Evolutionary conservation across 768 basidiomycete species (phyloP).

Genomic region (Russula vinacea): DNA sequence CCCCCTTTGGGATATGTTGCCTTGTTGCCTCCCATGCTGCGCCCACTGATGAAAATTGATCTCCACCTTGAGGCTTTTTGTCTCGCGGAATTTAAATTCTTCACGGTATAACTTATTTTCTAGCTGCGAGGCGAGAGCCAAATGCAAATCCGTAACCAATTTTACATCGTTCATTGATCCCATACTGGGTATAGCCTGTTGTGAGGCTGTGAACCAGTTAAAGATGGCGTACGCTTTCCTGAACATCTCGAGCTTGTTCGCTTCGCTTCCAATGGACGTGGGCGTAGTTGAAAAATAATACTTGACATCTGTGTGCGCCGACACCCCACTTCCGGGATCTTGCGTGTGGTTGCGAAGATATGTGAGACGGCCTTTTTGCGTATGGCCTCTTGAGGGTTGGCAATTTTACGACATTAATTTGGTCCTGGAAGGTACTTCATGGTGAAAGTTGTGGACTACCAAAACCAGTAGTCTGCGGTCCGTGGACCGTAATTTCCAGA

Average conservation of each 20-base stretch:
- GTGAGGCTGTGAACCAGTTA: not conserved
- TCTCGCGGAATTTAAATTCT: constrained; percentile 4
- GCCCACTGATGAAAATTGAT: constrained; percentile 1
- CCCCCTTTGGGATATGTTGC: not conserved
- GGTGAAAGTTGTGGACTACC: too few relatives aligned
- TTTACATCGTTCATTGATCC: not conserved
- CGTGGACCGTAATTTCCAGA: too few relatives aligned
- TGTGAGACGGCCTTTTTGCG: constrained; percentile 10
- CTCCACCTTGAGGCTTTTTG: constrained; percentile 10
- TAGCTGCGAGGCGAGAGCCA: not conserved
- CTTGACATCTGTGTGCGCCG: not conserved
- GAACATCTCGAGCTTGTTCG: not conserved
- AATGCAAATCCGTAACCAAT: not conserved
- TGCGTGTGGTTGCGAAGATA: not conserved
- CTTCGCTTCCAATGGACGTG: not conserved
- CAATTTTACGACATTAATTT: constrained; percentile 2
- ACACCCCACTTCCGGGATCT: not conserved
- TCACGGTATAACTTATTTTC: not conserved
- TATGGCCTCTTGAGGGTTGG: not conserved
- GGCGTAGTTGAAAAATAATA: too few relatives aligned
- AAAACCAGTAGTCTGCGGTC: too few relatives aligned
- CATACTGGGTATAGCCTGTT: not conserved
- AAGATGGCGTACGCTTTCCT: not conserved
- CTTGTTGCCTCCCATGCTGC: not conserved
- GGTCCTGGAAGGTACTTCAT: too few relatives aligned